Evolutionary conservation across 768 basidiomycete genomes (phyloP).

Genomic region (Mycena leptocephala): DNA sequence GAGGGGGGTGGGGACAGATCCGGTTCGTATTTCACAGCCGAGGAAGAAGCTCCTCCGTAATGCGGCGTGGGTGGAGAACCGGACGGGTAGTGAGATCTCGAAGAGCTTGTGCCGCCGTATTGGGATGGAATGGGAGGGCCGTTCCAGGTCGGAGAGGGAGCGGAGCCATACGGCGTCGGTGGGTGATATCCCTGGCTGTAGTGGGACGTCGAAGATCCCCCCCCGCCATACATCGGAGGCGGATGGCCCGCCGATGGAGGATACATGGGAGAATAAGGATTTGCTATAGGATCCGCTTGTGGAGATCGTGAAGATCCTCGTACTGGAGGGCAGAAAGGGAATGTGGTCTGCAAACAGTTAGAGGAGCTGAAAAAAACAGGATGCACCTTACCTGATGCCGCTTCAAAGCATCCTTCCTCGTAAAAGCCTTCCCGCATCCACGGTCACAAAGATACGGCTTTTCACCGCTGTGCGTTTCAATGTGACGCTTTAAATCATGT

Average conservation of each 20-base stretch:
- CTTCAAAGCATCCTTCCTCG: constrained; percentile 75
- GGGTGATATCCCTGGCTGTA: background rate
- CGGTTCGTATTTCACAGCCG: background rate
- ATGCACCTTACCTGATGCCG: constrained; percentile 66
- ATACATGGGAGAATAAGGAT: constrained; percentile 1
- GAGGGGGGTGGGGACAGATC: background rate
- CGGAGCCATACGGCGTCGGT: background rate
- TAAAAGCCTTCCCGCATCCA: constrained; percentile 76
- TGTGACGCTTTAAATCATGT: constrained; percentile 74
- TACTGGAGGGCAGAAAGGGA: constrained; percentile 36
- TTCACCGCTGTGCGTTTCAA: constrained; percentile 74
- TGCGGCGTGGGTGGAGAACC: background rate
- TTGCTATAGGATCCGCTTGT: background rate
- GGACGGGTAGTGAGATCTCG: background rate
- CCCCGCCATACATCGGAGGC: background rate
- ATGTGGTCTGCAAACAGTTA: constrained; percentile 19
- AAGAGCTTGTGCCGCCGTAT: constrained; percentile 4
- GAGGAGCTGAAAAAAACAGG: background rate
- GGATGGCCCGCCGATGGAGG: background rate
- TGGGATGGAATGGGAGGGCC: background rate
- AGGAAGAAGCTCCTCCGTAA: background rate
- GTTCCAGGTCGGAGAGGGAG: background rate
- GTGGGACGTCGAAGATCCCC: background rate
- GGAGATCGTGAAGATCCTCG: constrained; percentile 12
- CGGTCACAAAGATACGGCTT: constrained; percentile 75